These are phyloP conservation scores for Epithemia pelagica DNA, from an alignment of 108 stramenopile species.

Conservation along the genomic window DNA sequence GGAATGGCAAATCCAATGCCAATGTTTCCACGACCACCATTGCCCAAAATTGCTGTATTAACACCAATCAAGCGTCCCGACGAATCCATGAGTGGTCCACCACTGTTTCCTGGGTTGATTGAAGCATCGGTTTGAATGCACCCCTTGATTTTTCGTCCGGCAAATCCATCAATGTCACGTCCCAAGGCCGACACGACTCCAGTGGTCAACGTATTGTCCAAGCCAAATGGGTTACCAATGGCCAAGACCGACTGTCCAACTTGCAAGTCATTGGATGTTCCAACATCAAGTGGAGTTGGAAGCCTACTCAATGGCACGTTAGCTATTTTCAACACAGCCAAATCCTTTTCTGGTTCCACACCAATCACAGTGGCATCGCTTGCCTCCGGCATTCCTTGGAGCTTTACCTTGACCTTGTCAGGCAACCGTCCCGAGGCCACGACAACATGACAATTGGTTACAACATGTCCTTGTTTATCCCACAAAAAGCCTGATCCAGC, in stretches of 20 bases:
- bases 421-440: constrained; percentile 13
- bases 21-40: constrained; percentile 41
- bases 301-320: constrained; percentile 13
- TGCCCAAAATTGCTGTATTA: constrained; percentile 64
- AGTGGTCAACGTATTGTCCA: constrained; percentile 87
- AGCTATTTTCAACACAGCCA: constrained; percentile 28
- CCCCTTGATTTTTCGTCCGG: constrained; percentile 76
- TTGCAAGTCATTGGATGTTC: constrained; percentile 40
- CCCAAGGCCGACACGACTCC: constrained; percentile 78
- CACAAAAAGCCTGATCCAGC: constrained; percentile 50
- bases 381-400: constrained; percentile 43
- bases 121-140: constrained; percentile 83
- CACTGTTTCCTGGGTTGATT: constrained; percentile 63
- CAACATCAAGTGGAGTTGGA: constrained; percentile 37
- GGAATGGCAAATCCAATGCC: constrained; percentile 87
- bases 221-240: constrained; percentile 76
- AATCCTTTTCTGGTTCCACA: constrained; percentile 67
- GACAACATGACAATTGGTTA: constrained; percentile 66
- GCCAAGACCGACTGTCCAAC: constrained; percentile 81
- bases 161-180: constrained; percentile 79
- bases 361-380: constrained; percentile 29
- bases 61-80: constrained; percentile 81
- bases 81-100: constrained; percentile 83
- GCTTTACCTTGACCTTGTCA: constrained; percentile 43
- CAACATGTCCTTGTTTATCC: constrained; percentile 64